Evolutionary conservation across 2,329 filamentous ascomycete species (phyloP).

Genomic region (Fusarium denticulatum): DNA sequence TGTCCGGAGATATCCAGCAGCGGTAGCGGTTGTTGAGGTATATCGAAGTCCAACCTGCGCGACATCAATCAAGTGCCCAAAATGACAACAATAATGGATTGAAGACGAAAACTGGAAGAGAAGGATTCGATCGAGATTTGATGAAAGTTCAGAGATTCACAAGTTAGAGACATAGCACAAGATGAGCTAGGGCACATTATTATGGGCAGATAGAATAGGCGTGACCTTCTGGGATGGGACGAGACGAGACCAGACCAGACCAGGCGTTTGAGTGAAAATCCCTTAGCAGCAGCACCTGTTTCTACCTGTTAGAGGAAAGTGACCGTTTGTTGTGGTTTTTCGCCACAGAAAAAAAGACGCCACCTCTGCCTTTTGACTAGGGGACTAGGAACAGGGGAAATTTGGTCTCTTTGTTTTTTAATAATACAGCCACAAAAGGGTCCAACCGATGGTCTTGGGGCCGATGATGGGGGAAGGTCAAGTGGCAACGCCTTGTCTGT

Average conservation of each 20-base stretch:
- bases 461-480: neutral
- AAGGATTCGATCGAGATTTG: neutral
- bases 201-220: slow-evolving; percentile 31
- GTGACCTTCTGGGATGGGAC: slow-evolving; percentile 2
- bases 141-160: slow-evolving; percentile 16
- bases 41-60: neutral
- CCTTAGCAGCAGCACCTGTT: slow-evolving; percentile 7
- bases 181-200: slow-evolving; percentile 24
- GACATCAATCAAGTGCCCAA: slow-evolving; percentile 22
- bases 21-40: neutral
- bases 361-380: slow-evolving; percentile 1
- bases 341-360: slow-evolving; percentile 23
- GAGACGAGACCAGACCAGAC: slow-evolving; percentile 7
- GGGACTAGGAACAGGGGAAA: neutral
- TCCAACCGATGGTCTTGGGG: neutral
- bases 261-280: slow-evolving; percentile 15
- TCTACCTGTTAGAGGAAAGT: neutral
- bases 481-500: neutral
- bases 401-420: slow-evolving; percentile 1
- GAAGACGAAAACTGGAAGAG: neutral
- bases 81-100: slow-evolving; percentile 7
- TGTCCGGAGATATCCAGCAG: neutral
- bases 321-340: slow-evolving; percentile 10
- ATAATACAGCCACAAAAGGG: neutral
- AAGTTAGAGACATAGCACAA: slow-evolving; percentile 18